phyloP scores from a whole-genome alignment of 768 basidiomycete species.

The Tricholomella constricta region DNA sequence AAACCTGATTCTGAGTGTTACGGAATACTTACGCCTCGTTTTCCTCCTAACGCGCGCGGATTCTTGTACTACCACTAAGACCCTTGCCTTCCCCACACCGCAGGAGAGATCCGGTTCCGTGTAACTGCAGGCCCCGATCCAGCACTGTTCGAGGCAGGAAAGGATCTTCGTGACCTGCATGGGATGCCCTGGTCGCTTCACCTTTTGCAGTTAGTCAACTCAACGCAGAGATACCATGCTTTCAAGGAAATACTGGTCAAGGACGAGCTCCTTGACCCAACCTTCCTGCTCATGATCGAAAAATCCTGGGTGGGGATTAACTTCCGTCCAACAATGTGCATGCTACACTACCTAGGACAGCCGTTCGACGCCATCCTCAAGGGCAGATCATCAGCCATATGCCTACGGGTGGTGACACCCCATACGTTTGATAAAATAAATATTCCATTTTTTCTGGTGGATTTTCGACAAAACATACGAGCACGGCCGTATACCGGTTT shows the following conservation, averaged over 20 bases:
- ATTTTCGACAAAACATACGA: neutral
- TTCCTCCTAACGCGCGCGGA: neutral
- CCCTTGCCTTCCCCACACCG: neutral
- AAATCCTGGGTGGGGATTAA: neutral
- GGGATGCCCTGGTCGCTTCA: neutral
- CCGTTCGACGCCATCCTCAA: slow-evolving; percentile 1
- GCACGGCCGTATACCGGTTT: slow-evolving; percentile 3
- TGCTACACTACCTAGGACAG: slow-evolving; percentile 3
- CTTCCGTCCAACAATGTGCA: neutral
- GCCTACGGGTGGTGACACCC: neutral
- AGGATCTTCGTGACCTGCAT: neutral
- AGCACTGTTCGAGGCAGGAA: neutral
- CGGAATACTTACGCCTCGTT: too few species aligned
- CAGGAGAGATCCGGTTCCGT: slow-evolving; percentile 9
- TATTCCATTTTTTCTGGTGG: neutral
- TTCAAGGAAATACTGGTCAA: neutral
- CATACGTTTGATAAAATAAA: neutral
- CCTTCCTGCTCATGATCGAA: neutral
- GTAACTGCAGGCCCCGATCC: neutral
- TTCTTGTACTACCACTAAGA: slow-evolving; percentile 10
- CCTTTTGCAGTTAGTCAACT: neutral
- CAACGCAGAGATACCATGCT: neutral
- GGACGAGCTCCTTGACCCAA: neutral
- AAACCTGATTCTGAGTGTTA: too few species aligned
- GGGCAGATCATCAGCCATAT: too few species aligned